Percentiles rank a stretch among this genome's conserved stretches.
Conservation (phyloP, 1,284 basidiomycete genomes). For the Ceraceosorus bombacis region DNA sequence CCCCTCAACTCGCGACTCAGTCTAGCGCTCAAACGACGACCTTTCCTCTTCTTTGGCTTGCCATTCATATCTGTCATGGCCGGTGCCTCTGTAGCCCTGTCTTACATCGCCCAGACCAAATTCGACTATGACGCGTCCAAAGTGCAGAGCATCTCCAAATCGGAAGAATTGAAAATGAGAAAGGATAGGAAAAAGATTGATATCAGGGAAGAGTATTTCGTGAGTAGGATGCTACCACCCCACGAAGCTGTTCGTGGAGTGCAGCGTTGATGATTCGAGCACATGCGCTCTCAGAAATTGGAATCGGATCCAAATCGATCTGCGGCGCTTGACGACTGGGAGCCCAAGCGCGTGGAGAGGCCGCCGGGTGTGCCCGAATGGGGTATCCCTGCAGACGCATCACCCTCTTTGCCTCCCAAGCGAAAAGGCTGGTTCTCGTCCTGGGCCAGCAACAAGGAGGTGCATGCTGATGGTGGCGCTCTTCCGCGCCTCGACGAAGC, state of each 20-base stretch:
- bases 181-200: slow-evolving; percentile 78
- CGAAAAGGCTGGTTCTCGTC: too few species aligned
- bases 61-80: slow-evolving; percentile 82
- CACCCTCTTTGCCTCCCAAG: background rate
- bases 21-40: slow-evolving; percentile 45
- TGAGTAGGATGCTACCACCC: slow-evolving; percentile 12
- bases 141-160: slow-evolving; percentile 65
- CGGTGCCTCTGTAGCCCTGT: slow-evolving; percentile 74
- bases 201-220: slow-evolving; percentile 86
- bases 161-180: slow-evolving; percentile 74
- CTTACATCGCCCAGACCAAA: slow-evolving; percentile 76
- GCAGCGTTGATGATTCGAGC: too few species aligned
- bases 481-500: slow-evolving; percentile 12
- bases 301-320: too few species aligned
- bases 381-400: slow-evolving; percentile 57
- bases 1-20: slow-evolving; percentile 5
- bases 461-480: background rate
- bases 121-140: slow-evolving; percentile 82
- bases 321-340: slow-evolving; percentile 65
- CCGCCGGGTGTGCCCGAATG: slow-evolving; percentile 78
- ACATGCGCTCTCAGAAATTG: too few species aligned
- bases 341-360: slow-evolving; percentile 72
- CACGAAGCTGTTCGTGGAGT: background rate
- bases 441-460: too few species aligned
- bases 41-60: slow-evolving; percentile 64